Base-by-base conservation (phyloP, 1,284 basidiomycete species). In the Grifola frondosa region DNA sequence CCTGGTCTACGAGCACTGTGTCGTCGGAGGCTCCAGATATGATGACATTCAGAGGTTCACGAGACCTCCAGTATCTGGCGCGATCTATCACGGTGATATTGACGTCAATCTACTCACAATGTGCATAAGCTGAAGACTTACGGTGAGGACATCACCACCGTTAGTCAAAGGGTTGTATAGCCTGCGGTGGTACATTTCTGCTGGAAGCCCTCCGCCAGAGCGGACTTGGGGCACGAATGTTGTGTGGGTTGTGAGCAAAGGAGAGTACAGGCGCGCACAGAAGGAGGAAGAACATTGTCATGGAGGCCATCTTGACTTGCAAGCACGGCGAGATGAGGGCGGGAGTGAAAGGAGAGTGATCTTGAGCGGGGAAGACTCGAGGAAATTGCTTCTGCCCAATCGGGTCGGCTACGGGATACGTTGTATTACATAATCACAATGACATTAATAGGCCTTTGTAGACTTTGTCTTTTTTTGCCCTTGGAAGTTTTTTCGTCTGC, bases 31-130 rank as follows among this genome's bases (percentile, higher is more conserved):
- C 73, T 19, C 77, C 87, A n/a, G 88, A 86, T 23, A 97, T 69
- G 59, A 97, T 91, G 42, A 80, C 75, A 55, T 98, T 97, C 44
- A 97, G 67, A 3, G 94, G 95, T 67, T 97, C 95, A 30, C 89
- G 41, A 89, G 78, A 7, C 91, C 89, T 37, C 70, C 59, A 12
- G 91, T 88, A 56, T 73, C 83, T 15, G 91, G 52, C 32, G 44
- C 47, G n/a, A 50, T 38, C 44, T 42, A 25, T 22, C 12, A 6
- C 20, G 28, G 2, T 47, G 33, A n/a, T 17, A 19, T 25, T 38
- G 41, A 25, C 12, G 29, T 16, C 31, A 29, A 30, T 39, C 12
- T 21, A n/a, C 16, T 5, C 26, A 4, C 21, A 3, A 38, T 21
- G 12, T 25, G 25, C 22, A 20, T 21, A 30, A 6, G 37, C 20